Conservation (phyloP, 768 basidiomycete genomes). For the Asterophora parasitica region DNA sequence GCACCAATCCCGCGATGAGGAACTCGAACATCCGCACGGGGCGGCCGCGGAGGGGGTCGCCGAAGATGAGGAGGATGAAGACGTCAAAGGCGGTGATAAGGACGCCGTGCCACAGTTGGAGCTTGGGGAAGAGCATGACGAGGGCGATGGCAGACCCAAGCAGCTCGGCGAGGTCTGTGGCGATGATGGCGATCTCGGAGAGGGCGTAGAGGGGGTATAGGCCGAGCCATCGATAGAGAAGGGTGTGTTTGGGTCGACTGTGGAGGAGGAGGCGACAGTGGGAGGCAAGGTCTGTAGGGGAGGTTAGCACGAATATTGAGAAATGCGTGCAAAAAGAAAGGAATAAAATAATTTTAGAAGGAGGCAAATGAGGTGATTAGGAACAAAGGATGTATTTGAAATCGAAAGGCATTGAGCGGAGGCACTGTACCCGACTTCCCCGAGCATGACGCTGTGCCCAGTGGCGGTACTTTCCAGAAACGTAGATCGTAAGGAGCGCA, state of each 20-base stretch:
- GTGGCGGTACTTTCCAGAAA: too few species aligned
- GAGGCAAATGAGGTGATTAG: neutral
- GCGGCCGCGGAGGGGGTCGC: slow-evolving; percentile 62
- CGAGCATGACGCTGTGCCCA: too few species aligned
- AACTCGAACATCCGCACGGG: slow-evolving; percentile 69
- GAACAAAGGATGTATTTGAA: too few species aligned
- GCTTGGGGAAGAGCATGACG: slow-evolving; percentile 63
- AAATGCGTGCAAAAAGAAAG: neutral
- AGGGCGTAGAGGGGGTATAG: slow-evolving; percentile 64
- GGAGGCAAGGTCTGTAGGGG: slow-evolving; percentile 40
- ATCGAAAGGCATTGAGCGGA: too few species aligned
- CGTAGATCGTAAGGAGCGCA: too few species aligned
- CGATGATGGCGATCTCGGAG: slow-evolving; percentile 68
- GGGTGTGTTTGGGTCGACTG: slow-evolving; percentile 55
- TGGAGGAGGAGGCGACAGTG: slow-evolving; percentile 63
- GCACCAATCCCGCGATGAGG: slow-evolving; percentile 57
- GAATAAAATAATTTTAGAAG: neutral
- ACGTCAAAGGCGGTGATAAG: slow-evolving; percentile 68
- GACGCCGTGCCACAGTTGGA: slow-evolving; percentile 69
- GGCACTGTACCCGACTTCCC: too few species aligned
- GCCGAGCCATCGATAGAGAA: slow-evolving; percentile 51
- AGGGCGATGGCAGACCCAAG: slow-evolving; percentile 80
- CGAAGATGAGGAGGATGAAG: slow-evolving; percentile 61
- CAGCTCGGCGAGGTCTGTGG: slow-evolving; percentile 79
- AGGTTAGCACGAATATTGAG: neutral